Base-by-base conservation (phyloP, 1,284 basidiomycete species). In the Pseudozyma sp. region DNA sequence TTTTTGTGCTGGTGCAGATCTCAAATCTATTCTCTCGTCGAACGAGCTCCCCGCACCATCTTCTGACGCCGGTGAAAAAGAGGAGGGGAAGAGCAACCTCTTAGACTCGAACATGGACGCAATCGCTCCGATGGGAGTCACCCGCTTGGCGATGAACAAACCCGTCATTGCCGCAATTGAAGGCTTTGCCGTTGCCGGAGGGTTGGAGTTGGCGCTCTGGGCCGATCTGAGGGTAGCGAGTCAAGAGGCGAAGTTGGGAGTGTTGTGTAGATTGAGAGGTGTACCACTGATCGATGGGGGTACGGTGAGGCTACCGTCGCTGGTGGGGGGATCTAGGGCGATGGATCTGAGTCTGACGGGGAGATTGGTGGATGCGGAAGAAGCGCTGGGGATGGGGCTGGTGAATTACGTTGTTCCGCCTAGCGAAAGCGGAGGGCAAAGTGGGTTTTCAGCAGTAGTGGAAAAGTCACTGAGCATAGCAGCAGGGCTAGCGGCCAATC, bases 211-310 rank as follows among this genome's bases (percentile, higher is more conserved):
- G 52, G 63, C 72, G 1, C 44, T 61, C 3, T 75, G 72, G 72
- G 68, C 66, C 14, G 72, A 75, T 52, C 16, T 75, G 21, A 51
- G 72, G 18, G 63, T 75, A 4, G 67, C 63, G 10, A 60, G 61
- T 8, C 31, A 19, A 4, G 44, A 44, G 1, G 63, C 67, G 3
- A 48, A 52, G 7, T 55, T 75, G n/a, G 72, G 72, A 3, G 62
- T 70, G 3, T 42, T 75, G 44, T 75, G 72, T 18, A 14, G 72
- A 13, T 42, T 75, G n/a, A 48, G 72, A 21, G 72, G 72, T 14
- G 72, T 75, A 1, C 67, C 72, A 0, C 52, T 75, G 59, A 75
- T 75, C 34, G 72, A 75, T 53, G 72, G 72, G 1, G 72, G 72
- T 10, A 66, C 63, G 9, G 57, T 70, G 2, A 48, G 72, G 21